phyloP scores from a whole-genome alignment of 441 rosid species.

The Caryocar brasiliense region DNA sequence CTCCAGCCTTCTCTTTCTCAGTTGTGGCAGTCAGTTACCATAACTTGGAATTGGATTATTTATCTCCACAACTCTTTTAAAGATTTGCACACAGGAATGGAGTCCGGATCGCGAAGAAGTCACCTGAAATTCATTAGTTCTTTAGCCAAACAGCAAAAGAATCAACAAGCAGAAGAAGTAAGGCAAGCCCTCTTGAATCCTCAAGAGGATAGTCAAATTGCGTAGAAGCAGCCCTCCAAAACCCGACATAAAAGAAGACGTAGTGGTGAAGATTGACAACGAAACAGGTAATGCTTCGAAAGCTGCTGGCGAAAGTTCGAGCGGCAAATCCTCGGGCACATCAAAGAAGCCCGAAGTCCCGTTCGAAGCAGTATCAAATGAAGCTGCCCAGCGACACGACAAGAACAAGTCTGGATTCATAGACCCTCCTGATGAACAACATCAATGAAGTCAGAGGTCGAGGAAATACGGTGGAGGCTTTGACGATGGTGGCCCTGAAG shows the following conservation, averaged over 20 bases:
- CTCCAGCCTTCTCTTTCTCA: too few relatives aligned
- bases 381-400: constrained; percentile 21
- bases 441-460: background rate
- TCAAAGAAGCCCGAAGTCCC: constrained; percentile 16
- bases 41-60: too few relatives aligned
- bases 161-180: constrained; percentile 15
- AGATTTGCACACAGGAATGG: too few relatives aligned
- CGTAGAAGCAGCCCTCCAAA: constrained; percentile 3
- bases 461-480: constrained; percentile 1
- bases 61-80: too few relatives aligned
- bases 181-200: constrained; percentile 15
- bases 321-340: constrained; percentile 5
- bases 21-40: too few relatives aligned
- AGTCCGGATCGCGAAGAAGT: constrained; percentile 16
- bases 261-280: constrained; percentile 19
- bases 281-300: constrained; percentile 9
- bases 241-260: constrained; percentile 13
- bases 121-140: constrained; percentile 14
- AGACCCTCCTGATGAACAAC: constrained; percentile 26
- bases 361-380: constrained; percentile 21
- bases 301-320: background rate
- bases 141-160: constrained; percentile 11
- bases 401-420: constrained; percentile 29
- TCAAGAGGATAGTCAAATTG: constrained; percentile 2
- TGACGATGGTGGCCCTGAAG: constrained; percentile 13